Conservation (phyloP, 306 rosid species). For the Glycine latifolia region DNA sequence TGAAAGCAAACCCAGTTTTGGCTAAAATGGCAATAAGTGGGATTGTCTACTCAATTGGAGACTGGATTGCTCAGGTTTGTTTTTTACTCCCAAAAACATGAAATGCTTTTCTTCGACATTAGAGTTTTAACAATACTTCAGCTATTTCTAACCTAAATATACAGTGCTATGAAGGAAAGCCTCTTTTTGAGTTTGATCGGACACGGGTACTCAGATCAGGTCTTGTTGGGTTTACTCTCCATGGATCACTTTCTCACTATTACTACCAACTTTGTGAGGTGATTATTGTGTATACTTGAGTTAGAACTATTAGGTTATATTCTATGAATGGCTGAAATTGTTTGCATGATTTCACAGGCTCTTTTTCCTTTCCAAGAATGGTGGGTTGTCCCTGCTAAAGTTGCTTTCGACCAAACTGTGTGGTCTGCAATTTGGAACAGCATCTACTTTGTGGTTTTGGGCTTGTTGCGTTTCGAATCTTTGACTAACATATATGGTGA, state of each 20-base stretch:
- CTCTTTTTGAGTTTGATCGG: constrained; percentile 81
- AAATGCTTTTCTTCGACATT: constrained; percentile 19
- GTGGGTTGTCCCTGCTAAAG: constrained; percentile 98
- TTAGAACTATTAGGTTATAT: constrained; percentile 42
- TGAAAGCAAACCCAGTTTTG: constrained; percentile 82
- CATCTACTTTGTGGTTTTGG: constrained; percentile 84
- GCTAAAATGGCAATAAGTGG: constrained; percentile 97
- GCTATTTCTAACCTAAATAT: constrained; percentile 37
- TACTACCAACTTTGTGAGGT: constrained; percentile 99
- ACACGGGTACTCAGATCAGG: constrained; percentile 85
- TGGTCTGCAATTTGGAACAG: constrained; percentile 97
- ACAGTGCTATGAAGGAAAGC: constrained; percentile 94
- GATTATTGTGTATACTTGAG: constrained; percentile 47
- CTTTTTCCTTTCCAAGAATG: constrained; percentile 87
- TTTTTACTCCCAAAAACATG: constrained; percentile 11
- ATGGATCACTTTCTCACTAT: constrained; percentile 97
- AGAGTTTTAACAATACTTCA: constrained; percentile 10
- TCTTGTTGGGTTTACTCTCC: constrained; percentile 90
- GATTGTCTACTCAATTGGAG: constrained; percentile 85
- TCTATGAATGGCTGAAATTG: constrained; percentile 48
- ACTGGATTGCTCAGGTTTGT: constrained; percentile 95
- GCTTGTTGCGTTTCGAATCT: constrained; percentile 81
- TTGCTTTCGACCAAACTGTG: constrained; percentile 90
- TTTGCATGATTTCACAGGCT: constrained; percentile 55
- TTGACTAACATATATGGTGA: constrained; percentile 58